A percentile compares a stretch with the other conserved stretches of the same genome.
Evolutionary conservation across 2,329 filamentous ascomycete genomes (phyloP).

Genomic region (Neodidymelliopsis sp.): DNA sequence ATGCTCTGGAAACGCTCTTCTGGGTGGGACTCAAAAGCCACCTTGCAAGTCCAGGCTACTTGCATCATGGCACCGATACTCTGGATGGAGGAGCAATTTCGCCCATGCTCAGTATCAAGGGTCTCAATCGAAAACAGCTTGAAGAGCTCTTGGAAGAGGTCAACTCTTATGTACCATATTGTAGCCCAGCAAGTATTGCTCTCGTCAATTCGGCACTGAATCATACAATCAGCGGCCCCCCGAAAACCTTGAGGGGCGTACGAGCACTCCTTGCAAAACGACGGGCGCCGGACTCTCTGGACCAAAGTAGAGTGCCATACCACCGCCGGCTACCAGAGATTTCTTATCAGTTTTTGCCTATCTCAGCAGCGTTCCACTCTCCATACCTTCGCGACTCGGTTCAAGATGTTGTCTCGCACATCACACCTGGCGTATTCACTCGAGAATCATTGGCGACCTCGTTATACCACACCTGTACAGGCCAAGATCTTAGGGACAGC

Average conservation of each 20-base stretch:
- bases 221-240: constrained; percentile 35
- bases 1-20: constrained; percentile 35
- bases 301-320: no score
- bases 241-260: constrained; percentile 32
- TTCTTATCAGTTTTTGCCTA: constrained; percentile 50
- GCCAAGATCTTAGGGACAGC: constrained; percentile 22
- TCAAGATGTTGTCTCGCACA: constrained; percentile 16
- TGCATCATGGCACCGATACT: no score
- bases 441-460: constrained; percentile 20
- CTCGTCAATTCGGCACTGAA: no score
- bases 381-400: constrained; percentile 35
- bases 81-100: no score
- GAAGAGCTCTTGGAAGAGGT: no score
- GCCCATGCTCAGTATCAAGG: no score
- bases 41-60: no score
- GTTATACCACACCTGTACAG: constrained; percentile 26
- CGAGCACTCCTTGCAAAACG: constrained; percentile 21
- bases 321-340: no score
- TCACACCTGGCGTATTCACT: no score
- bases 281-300: constrained; percentile 17
- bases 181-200: no score
- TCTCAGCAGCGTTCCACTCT: constrained; percentile 53
- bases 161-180: no score
- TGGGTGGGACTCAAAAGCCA: not conserved
- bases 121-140: no score